Base-by-base conservation (phyloP, 345 rosid species). In the Eucalyptus rudis region DNA sequence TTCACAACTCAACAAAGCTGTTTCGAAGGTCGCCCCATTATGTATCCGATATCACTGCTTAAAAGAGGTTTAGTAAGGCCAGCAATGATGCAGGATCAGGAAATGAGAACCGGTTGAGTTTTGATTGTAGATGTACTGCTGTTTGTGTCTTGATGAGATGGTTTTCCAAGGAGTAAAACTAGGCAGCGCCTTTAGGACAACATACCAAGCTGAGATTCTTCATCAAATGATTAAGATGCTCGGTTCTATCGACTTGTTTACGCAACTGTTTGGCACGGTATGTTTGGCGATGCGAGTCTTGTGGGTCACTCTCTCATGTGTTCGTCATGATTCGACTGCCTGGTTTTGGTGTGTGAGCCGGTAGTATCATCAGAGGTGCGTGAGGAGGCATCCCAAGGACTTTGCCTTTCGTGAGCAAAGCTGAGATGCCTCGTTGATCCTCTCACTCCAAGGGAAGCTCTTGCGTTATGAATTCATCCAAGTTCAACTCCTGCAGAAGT, bases 301-400 rank as follows among this genome's bases (percentile, higher is more conserved):
- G 83, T 76, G 27, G 45, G 27, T 71, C 6, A 24, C 84, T 4
- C 81, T 11, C 29, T 76, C 84, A 40, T 40, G 29, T 40, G 4
- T 40, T 40, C 5, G 2, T 76, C 47, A 11, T 76, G 83, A 43
- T 22, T 76, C 16, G 5, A 40, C 47, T 11, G 47, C 13, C 45
- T 4, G 29, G 24, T 76, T 31, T 8, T 1, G 29, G 83, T 7
- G 83, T 1, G 8, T 1, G 8, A 36, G 83, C 15, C 14, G 47
- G 83, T 40, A 43, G 83, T 19, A 40, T 76, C 27, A 27, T 91
- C 91, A 89, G 80, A 92, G 52, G 83, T 50, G 88, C 14, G 90
- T 89, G 47, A 91, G 88, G 87, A 56, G 62, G 29, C 94, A 92
- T 91, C 95, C 89, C 89, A 93, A 36, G n/a, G 93, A 86, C 87